These are phyloP conservation scores for Cutaneotrichosporon sp. DNA, from an alignment of 1,284 basidiomycete genomes.

Conservation along the genomic window DNA sequence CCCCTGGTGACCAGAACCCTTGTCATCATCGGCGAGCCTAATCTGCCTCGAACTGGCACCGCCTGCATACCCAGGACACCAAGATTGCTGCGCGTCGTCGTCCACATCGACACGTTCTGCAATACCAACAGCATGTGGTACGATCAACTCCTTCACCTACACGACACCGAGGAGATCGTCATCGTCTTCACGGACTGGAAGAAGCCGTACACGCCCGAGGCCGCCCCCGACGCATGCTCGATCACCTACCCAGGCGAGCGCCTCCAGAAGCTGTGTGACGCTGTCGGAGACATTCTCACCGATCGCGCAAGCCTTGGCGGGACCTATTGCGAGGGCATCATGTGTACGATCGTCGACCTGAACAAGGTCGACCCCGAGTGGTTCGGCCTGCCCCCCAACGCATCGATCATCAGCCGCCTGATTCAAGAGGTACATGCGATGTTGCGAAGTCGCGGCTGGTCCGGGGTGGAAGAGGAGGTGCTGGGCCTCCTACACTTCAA, in stretches of 20 bases:
- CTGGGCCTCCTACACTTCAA: not conserved
- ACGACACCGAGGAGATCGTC: not conserved
- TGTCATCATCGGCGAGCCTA: constrained; percentile 5
- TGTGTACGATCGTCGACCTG: constrained; percentile 2
- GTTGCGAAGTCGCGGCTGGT: not conserved
- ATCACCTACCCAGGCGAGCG: not conserved
- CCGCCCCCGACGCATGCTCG: not conserved
- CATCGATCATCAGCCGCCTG: not conserved
- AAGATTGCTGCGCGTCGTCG: not conserved
- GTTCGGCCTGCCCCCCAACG: not conserved
- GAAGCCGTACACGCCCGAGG: not conserved
- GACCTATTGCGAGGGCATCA: not conserved
- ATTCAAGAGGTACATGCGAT: not conserved
- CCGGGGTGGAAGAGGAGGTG: not conserved
- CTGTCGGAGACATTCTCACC: not conserved
- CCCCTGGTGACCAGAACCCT: constrained; percentile 9
- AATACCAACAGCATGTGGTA: constrained; percentile 1
- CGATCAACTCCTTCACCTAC: not conserved
- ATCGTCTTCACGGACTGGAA: constrained; percentile 2
- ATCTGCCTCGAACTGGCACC: not conserved
- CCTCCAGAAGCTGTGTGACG: not conserved
- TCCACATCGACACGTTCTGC: not conserved
- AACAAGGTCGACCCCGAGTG: not conserved
- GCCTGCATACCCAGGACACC: not conserved
- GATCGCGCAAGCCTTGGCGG: not conserved